Conservation (phyloP, 2,329 filamentous ascomycete species). For the Madurella mycetomatis region DNA sequence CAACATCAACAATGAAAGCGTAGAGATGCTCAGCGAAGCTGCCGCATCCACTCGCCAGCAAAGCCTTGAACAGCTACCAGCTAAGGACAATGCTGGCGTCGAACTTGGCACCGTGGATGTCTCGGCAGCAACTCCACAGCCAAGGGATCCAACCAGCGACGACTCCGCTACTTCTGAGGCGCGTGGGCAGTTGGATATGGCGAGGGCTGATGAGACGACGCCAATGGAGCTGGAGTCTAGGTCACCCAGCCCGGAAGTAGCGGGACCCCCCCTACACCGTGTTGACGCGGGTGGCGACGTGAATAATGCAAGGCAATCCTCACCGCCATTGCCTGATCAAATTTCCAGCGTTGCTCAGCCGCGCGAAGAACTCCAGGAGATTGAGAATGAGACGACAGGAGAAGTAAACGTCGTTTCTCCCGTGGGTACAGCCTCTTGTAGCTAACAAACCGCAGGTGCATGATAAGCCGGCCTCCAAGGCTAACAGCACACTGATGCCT, state of each 20-base stretch:
- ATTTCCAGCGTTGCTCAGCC: constrained; percentile 31
- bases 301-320: constrained; percentile 23
- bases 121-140: neutral
- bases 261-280: constrained; percentile 14
- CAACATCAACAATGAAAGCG: neutral
- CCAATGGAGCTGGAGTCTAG: constrained; percentile 25
- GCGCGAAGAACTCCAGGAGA: constrained; percentile 26
- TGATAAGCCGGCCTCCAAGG: constrained; percentile 6
- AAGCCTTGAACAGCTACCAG: neutral
- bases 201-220: constrained; percentile 17
- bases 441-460: constrained; percentile 26
- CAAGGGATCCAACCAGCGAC: neutral
- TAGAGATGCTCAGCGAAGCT: too few relatives aligned
- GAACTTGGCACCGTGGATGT: neutral
- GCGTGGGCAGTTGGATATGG: neutral
- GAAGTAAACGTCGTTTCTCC: constrained; percentile 41
- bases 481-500: constrained; percentile 38
- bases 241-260: constrained; percentile 20
- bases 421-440: constrained; percentile 8
- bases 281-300: constrained; percentile 29
- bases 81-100: neutral
- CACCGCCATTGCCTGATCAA: constrained; percentile 26
- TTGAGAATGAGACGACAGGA: constrained; percentile 31
- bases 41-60: neutral
- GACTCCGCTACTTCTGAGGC: neutral